These are phyloP conservation scores for Gossypium trilobum DNA, from an alignment of 441 rosid species.

Conservation along the genomic window DNA sequence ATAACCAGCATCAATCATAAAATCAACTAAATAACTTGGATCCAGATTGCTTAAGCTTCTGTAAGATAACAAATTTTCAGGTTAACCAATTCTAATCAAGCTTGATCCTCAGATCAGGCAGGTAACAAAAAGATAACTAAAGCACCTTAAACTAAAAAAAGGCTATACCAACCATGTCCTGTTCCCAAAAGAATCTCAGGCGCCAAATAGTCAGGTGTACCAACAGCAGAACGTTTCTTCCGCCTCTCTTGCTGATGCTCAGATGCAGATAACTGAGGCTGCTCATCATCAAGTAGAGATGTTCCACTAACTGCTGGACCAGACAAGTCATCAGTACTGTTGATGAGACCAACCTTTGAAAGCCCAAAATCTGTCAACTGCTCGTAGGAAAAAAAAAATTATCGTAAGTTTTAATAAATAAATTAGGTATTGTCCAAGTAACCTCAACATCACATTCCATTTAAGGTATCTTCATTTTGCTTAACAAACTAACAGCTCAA, in stretches of 20 bases:
- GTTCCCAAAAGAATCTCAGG: conserved; percentile 92
- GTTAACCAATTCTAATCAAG: conserved; percentile 16
- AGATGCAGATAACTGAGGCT: conserved; percentile 46
- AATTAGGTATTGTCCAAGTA: background rate
- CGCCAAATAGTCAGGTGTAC: conserved; percentile 42
- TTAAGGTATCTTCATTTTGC: background rate
- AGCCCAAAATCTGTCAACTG: conserved; percentile 99
- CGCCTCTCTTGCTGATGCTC: conserved; percentile 67
- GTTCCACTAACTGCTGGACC: conserved; percentile 84
- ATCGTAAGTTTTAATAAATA: conserved; percentile 13
- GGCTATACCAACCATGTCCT: conserved; percentile 82
- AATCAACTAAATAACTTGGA: background rate
- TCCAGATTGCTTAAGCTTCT: background rate
- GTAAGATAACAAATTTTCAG: background rate
- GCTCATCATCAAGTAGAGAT: conserved; percentile 79
- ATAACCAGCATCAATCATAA: background rate
- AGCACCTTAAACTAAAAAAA: conserved; percentile 24
- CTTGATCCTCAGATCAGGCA: conserved; percentile 15
- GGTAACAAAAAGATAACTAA: conserved; percentile 19
- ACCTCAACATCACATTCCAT: background rate
- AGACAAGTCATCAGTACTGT: conserved; percentile 95
- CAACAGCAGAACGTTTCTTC: conserved; percentile 98
- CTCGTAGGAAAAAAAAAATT: conserved; percentile 18
- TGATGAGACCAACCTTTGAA: conserved; percentile 98
- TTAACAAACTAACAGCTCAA: background rate